Base-by-base conservation (phyloP, 129 eudicot species). In the Centella asiatica region DNA sequence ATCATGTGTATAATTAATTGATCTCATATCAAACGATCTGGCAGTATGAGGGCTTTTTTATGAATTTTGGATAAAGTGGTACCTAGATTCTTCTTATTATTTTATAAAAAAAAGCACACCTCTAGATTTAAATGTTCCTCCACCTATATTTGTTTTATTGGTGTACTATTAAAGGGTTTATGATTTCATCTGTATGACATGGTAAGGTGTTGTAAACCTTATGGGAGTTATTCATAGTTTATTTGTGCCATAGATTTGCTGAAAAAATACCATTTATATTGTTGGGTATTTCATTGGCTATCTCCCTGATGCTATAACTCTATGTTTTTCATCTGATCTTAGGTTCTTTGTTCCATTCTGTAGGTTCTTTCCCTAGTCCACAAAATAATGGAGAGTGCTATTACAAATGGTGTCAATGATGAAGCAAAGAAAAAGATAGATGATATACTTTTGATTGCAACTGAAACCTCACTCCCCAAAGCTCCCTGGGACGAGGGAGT, bases 401-500 rank as follows among this genome's bases (percentile, higher is more conserved):
- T 54, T 44, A 63, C 57, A 26, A 64, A 67, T 34, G 66, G 69
- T 64, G 49, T 73, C 39, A 69, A 59, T 25, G 78, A 66, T 47
- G 96, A 80, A 70, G 82, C 76, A 49, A 73, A 72, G 63, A 80
- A 84, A 69, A 85, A 93, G 69, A 58, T 82, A 32, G 75, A 74
- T 54, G 75, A 79, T 49, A 69, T 80, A 17, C 65, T 85, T 26
- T 51, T 72, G 0, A 67, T 60, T 33, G 76, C 73, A 34, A 74
- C 72, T 23, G 84, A 87, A 34, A 67, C 71, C 77, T 62, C 82
- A 47, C 78, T 93, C 24, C 99, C 99, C 14, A 69, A 82, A 70
- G 95, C 96, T 24, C 95, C 99, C 53, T 93, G 96, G 96, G 96
- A 88, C 18, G 95, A 87, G 12, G 94, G 99, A 23, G 75, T 93